These are phyloP conservation scores for Clavariopsis aquatica DNA, from an alignment of 495 filamentous ascomycete genomes.

Conservation along the genomic window DNA sequence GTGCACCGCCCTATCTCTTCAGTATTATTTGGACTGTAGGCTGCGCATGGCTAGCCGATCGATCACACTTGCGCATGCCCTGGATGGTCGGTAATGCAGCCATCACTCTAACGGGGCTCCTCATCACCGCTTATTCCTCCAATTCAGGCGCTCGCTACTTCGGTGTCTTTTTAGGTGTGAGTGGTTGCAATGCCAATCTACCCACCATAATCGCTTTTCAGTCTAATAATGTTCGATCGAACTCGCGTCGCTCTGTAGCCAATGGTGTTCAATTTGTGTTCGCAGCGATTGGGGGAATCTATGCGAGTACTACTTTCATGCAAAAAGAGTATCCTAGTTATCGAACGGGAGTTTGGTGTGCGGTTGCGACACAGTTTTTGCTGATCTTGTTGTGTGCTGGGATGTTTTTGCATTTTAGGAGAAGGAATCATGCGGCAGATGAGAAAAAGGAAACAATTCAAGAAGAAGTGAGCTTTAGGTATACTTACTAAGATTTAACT, in stretches of 20 bases:
- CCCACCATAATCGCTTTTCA: slow-evolving; percentile 33
- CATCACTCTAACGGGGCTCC: slow-evolving; percentile 23
- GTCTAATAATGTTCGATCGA: slow-evolving; percentile 28
- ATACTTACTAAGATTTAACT: too few relatives aligned
- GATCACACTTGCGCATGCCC: slow-evolving; percentile 19
- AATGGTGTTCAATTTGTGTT: slow-evolving; percentile 32
- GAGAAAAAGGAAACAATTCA: slow-evolving; percentile 20
- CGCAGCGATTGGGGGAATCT: slow-evolving; percentile 32
- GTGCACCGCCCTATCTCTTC: slow-evolving; percentile 30
- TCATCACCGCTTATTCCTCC: slow-evolving; percentile 29
- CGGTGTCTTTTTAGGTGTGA: slow-evolving; percentile 30
- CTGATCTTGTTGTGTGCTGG: slow-evolving; percentile 16
- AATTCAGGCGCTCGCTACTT: slow-evolving; percentile 29
- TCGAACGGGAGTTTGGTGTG: slow-evolving; percentile 29
- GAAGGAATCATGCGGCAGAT: slow-evolving; percentile 16
- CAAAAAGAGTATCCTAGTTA: slow-evolving; percentile 31
- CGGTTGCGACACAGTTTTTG: slow-evolving; percentile 26
- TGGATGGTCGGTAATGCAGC: slow-evolving; percentile 22
- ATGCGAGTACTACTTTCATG: slow-evolving; percentile 34
- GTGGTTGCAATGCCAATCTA: slow-evolving; percentile 29
- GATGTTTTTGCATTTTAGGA: slow-evolving; percentile 24
- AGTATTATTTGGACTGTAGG: slow-evolving; percentile 17
- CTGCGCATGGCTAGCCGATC: slow-evolving; percentile 27
- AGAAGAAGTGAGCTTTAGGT: slow-evolving; percentile 14
- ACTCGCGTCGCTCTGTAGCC: slow-evolving; percentile 19